Conservation (phyloP, 495 filamentous ascomycete species). For the Corynascus novoguineensis region DNA sequence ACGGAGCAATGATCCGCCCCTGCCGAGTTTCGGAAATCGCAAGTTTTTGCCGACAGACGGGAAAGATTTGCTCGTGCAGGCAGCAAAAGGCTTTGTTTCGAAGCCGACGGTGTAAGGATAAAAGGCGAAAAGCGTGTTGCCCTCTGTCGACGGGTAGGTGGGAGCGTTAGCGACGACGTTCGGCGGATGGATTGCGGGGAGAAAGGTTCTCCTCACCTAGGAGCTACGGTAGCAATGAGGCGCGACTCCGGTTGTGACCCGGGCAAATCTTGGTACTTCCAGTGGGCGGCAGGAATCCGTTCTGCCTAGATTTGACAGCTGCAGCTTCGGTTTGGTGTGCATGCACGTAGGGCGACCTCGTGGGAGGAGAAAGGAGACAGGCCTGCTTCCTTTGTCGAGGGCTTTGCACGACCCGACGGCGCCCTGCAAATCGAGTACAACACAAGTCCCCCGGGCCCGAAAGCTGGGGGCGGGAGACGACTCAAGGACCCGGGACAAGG, state of each 20-base stretch:
- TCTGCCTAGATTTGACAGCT: background rate
- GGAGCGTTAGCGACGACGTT: background rate
- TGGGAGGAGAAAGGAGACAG: background rate
- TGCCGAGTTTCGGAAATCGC: slow-evolving; percentile 5
- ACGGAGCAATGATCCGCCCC: slow-evolving; percentile 4
- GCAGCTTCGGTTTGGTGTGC: slow-evolving; percentile 1
- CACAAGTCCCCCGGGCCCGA: slow-evolving; percentile 1
- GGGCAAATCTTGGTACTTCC: background rate
- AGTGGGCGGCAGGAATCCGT: background rate
- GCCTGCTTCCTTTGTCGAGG: slow-evolving; percentile 5
- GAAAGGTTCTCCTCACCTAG: background rate
- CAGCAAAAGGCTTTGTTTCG: background rate
- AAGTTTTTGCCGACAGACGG: background rate
- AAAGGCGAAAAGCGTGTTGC: background rate
- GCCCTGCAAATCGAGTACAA: background rate
- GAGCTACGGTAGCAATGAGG: background rate
- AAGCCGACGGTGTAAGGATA: background rate
- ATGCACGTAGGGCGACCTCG: background rate
- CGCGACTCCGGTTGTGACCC: background rate
- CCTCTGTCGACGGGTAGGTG: background rate
- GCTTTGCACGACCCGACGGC: background rate
- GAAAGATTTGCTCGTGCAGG: background rate
- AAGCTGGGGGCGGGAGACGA: slow-evolving; percentile 7
- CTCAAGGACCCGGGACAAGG: background rate
- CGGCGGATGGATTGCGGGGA: background rate